Evolutionary conservation across 352 stramenopile genomes (phyloP), one percentile per base, ranked within the genome.

Genomic region (Peronospora farinosa): DNA sequence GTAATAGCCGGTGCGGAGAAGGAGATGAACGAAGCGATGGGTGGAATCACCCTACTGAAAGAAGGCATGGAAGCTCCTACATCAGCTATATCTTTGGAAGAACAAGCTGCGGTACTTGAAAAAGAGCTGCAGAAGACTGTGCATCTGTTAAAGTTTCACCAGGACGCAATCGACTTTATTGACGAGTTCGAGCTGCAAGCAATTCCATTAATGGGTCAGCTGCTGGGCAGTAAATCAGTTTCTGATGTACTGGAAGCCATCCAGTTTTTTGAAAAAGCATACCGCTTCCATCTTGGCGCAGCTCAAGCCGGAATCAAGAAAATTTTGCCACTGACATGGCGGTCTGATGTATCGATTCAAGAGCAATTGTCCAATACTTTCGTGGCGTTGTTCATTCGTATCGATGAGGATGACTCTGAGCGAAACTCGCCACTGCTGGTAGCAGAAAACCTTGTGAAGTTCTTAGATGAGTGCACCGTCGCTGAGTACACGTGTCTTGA

Each of bases 171-270:
- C 10, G 71, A 84, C 15, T 97, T 98, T 58, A 96, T 97, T 49
- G 74, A 95, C 28, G 68, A 92, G 19, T 89, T 97, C 49, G 89
- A 98, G 54, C 57, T 81, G 38, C 53, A 65, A 47, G 86, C 89
- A 1, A 51, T 82, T 5, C 79, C 79, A 10, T 54, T 88, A 17
- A 89, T 96, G 51, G 69, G 84, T 2, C 71, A 89, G 41, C 74
- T 97, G 36, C 71, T 98, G 1, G 72, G 95, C 5, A 97, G 87
- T 39, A 87, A 87, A 27, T 97, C 91, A 23, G 78, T 83, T 12
- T 95, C 86, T 13, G 95, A 98, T 62, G 88, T 97, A 2, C 80
- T 95, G 10, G 92, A 97, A 60, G 78, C 92, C 13, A 93, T 98
- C 36, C 73, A 88, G 12, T 97, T 98, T 56, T 96, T 98, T 54